Conservation (phyloP, 352 stramenopile genomes). For the Phytophthora sansomeana region DNA sequence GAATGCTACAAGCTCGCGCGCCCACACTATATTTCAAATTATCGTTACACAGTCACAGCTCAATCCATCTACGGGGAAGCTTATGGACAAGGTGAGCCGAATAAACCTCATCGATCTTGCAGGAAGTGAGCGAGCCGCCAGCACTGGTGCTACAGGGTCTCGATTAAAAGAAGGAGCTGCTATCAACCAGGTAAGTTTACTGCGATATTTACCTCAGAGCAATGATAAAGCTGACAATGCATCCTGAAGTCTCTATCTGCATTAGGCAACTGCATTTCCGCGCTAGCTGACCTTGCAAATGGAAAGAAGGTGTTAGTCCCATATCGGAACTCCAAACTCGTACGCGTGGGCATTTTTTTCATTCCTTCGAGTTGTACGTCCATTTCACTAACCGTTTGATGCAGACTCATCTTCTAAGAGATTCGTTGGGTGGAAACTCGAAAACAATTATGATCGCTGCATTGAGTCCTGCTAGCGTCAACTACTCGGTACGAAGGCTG, state of each 20-base stretch:
- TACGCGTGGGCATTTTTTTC: conserved; percentile 26
- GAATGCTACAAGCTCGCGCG: conserved; percentile 86
- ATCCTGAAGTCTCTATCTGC: conserved; percentile 82
- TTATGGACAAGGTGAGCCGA: conserved; percentile 85
- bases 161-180: conserved; percentile 93
- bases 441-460: conserved; percentile 94
- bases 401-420: conserved; percentile 86
- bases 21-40: conserved; percentile 89
- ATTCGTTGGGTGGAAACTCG: conserved; percentile 88
- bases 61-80: conserved; percentile 74
- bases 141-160: conserved; percentile 88
- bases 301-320: conserved; percentile 90
- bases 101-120: conserved; percentile 95
- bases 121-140: conserved; percentile 89
- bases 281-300: conserved; percentile 85
- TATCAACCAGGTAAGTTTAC: conserved; percentile 88
- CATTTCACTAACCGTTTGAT: background rate
- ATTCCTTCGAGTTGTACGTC: background rate
- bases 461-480: conserved; percentile 87
- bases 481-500: conserved; percentile 68
- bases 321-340: conserved; percentile 94
- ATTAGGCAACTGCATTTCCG: conserved; percentile 94
- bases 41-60: conserved; percentile 83
- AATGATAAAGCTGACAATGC: background rate
- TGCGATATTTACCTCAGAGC: background rate